phyloP scores from a whole-genome alignment of 1,284 basidiomycete genomes.

The Wallemia mellicola region DNA sequence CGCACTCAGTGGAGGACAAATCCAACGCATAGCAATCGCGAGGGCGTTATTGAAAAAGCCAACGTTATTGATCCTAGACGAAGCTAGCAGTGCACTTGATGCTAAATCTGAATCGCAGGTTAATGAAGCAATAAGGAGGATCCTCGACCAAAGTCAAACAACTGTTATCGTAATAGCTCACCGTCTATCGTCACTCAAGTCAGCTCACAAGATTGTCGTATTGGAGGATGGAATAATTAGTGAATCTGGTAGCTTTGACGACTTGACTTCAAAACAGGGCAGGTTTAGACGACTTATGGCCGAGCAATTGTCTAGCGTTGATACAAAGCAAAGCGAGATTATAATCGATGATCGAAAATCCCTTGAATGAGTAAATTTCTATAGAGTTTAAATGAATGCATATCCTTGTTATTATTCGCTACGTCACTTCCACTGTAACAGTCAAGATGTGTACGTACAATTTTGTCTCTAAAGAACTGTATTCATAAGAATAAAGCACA shows the following conservation, averaged over 20 bases:
- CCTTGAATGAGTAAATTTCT: background rate
- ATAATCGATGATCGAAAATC: background rate
- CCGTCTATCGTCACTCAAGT: background rate
- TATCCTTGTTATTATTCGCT: too few relatives aligned
- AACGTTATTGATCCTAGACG: background rate
- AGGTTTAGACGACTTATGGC: background rate
- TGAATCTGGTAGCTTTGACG: background rate
- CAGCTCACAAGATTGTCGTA: background rate
- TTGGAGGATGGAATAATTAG: background rate
- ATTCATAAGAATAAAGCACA: background rate
- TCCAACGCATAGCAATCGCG: conserved; percentile 13
- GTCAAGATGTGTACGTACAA: background rate
- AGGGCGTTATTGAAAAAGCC: background rate
- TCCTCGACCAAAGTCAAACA: background rate
- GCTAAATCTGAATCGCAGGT: background rate
- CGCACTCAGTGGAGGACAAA: conserved; percentile 19
- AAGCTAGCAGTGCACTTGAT: background rate
- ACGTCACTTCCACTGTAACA: background rate
- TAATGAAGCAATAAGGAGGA: background rate
- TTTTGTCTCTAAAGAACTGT: background rate
- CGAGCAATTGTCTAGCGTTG: background rate
- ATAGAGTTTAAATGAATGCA: too few relatives aligned
- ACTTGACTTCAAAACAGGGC: background rate
- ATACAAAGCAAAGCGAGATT: background rate
- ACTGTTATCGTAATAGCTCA: background rate